Conservation (phyloP, 2,329 filamentous ascomycete genomes). For the Westerdykella ornata region DNA sequence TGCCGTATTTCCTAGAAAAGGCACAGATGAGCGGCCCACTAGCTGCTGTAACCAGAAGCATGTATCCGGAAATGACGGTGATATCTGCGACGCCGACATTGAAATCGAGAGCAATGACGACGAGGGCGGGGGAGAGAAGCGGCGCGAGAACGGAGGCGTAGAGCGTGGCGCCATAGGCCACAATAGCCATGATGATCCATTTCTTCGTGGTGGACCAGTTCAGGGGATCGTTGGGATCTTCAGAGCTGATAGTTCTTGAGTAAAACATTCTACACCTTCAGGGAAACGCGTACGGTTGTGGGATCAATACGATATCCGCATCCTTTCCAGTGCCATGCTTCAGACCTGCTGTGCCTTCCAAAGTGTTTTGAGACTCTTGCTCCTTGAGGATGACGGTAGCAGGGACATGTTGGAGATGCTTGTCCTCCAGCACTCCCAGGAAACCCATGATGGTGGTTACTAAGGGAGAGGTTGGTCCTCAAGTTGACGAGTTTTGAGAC, state of each 20-base stretch:
- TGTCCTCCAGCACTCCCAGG: slow-evolving; percentile 30
- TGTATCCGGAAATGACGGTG: slow-evolving; percentile 36
- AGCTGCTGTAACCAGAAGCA: slow-evolving; percentile 30
- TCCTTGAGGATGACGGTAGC: slow-evolving; percentile 31
- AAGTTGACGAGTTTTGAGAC: background rate
- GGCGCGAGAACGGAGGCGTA: slow-evolving; percentile 30
- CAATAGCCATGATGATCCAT: slow-evolving; percentile 26
- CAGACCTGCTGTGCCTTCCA: slow-evolving; percentile 16
- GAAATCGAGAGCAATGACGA: slow-evolving; percentile 29
- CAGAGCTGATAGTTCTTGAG: slow-evolving; percentile 10
- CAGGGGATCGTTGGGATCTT: slow-evolving; percentile 33
- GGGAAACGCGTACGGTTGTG: slow-evolving; percentile 24
- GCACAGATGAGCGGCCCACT: slow-evolving; percentile 32
- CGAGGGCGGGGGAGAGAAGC: slow-evolving; percentile 32
- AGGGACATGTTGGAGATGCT: slow-evolving; percentile 29
- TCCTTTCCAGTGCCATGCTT: slow-evolving; percentile 31
- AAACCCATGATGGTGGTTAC: slow-evolving; percentile 24
- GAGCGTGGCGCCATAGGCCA: slow-evolving; percentile 28
- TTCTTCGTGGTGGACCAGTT: slow-evolving; percentile 33
- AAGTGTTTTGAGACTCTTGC: slow-evolving; percentile 10
- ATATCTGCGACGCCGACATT: slow-evolving; percentile 23
- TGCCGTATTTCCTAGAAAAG: slow-evolving; percentile 29
- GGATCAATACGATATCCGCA: slow-evolving; percentile 29
- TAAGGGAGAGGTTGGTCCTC: background rate
- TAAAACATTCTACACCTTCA: background rate